Conservation (phyloP, 805 yeast species). For the Cyberlindnera saturnus region DNA sequence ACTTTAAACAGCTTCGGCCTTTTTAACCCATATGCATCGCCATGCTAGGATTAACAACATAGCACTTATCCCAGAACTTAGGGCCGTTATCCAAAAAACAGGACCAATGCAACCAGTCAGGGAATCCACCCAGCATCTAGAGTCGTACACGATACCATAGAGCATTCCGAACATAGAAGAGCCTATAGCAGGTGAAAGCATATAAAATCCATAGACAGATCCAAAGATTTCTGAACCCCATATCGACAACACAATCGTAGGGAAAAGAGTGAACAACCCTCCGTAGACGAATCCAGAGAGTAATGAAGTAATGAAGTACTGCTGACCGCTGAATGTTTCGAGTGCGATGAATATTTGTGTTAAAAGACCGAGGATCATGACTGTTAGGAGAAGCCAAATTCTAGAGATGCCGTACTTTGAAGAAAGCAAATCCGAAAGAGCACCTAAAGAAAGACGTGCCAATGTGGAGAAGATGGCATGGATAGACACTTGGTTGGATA, state of each 20-base stretch:
- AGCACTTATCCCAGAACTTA: slow-evolving; percentile 9
- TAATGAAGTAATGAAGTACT: slow-evolving; percentile 32
- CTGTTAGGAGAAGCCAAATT: slow-evolving; percentile 25
- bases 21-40: slow-evolving; percentile 16
- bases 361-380: slow-evolving; percentile 30
- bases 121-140: slow-evolving; percentile 16
- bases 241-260: slow-evolving; percentile 73
- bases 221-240: slow-evolving; percentile 92
- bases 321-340: slow-evolving; percentile 15
- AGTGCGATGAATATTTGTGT: slow-evolving; percentile 29
- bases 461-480: slow-evolving; percentile 66
- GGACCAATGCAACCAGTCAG: slow-evolving; percentile 11
- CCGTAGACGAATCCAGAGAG: slow-evolving; percentile 74
- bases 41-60: slow-evolving; percentile 15
- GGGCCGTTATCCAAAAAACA: slow-evolving; percentile 15
- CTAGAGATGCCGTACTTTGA: slow-evolving; percentile 21
- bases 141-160: slow-evolving; percentile 62
- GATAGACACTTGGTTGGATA: slow-evolving; percentile 48
- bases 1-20: background rate
- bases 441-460: slow-evolving; percentile 63
- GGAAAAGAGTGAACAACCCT: slow-evolving; percentile 77
- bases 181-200: slow-evolving; percentile 86
- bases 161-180: slow-evolving; percentile 59
- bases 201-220: slow-evolving; percentile 86
- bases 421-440: slow-evolving; percentile 55